These are phyloP conservation scores for Coprinopsis cinerea DNA, from an alignment of 768 basidiomycete species.

Conservation along the genomic window DNA sequence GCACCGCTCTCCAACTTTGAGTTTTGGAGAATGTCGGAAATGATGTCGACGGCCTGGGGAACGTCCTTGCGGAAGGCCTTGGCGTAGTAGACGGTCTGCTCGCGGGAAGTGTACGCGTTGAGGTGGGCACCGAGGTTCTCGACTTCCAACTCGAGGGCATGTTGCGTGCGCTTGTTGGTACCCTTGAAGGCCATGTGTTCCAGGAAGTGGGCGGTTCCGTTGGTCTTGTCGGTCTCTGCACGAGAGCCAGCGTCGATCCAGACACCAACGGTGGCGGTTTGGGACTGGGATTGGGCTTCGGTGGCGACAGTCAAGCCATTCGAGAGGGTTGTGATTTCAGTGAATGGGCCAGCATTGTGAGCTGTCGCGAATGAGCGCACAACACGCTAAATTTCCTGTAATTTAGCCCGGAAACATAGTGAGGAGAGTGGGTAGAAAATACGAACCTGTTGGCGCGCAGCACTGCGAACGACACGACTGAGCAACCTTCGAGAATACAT, in stretches of 20 bases:
- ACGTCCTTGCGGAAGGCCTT: conserved; percentile 98
- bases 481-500: conserved; percentile 40
- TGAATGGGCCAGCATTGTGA: conserved; percentile 66
- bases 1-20: conserved; percentile 85
- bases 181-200: conserved; percentile 99
- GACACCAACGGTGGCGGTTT: conserved; percentile 97
- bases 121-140: conserved; percentile 97
- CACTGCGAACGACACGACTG: conserved; percentile 36
- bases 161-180: conserved; percentile 82
- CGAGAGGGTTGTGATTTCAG: conserved; percentile 86
- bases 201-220: conserved; percentile 96
- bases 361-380: conserved; percentile 69
- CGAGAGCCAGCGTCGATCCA: conserved; percentile 99
- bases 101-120: conserved; percentile 97
- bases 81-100: conserved; percentile 99
- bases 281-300: conserved; percentile 81
- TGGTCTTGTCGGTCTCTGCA: conserved; percentile 92
- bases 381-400: conserved; percentile 31
- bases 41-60: conserved; percentile 86
- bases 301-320: conserved; percentile 96
- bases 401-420: not conserved
- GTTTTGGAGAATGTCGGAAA: conserved; percentile 96
- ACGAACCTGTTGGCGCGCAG: conserved; percentile 35
- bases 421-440: not conserved
- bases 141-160: conserved; percentile 90